phyloP scores from a whole-genome alignment of 2,329 filamentous ascomycete genomes.

The Davidsoniella eucalypti region DNA sequence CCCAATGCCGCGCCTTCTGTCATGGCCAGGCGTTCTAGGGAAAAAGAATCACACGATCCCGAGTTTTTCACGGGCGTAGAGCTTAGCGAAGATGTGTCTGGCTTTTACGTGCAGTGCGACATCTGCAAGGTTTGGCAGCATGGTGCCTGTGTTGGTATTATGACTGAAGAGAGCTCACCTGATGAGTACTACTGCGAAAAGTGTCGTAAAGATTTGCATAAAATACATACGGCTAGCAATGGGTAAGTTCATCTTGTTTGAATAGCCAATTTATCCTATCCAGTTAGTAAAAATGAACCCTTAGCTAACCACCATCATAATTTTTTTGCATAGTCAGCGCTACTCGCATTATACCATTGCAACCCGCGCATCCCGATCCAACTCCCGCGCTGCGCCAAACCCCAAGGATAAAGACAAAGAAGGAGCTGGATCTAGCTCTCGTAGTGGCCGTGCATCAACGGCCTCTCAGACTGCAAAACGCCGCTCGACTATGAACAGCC shows the following conservation, averaged over 20 bases:
- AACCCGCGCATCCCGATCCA: slow-evolving; percentile 36
- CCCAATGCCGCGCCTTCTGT: slow-evolving; percentile 17
- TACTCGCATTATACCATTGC: slow-evolving; percentile 51
- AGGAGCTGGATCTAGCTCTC: slow-evolving; percentile 36
- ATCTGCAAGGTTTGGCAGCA: slow-evolving; percentile 98
- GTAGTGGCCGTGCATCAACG: slow-evolving; percentile 36
- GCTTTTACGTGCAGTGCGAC: slow-evolving; percentile 96
- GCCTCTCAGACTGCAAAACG: slow-evolving; percentile 53
- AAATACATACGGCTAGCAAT: slow-evolving; percentile 61
- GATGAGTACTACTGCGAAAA: slow-evolving; percentile 97
- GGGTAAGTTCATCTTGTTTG: slow-evolving; percentile 45
- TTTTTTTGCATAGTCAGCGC: slow-evolving; percentile 32
- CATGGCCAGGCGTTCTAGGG: slow-evolving; percentile 35
- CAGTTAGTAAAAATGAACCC: not conserved
- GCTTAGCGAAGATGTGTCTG: slow-evolving; percentile 71
- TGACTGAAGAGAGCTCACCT: slow-evolving; percentile 80
- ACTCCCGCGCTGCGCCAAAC: slow-evolving; percentile 46
- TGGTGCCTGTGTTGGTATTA: slow-evolving; percentile 91
- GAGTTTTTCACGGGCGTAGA: slow-evolving; percentile 43
- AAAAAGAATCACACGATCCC: slow-evolving; percentile 28
- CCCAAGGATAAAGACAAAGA: slow-evolving; percentile 34
- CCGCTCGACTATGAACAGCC: slow-evolving; percentile 93
- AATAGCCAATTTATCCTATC: not conserved
- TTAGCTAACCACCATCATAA: not conserved
- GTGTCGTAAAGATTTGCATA: slow-evolving; percentile 83